Evolutionary conservation across 768 basidiomycete genomes (phyloP).

Genomic region (Tricholoma bakamatsutake): DNA sequence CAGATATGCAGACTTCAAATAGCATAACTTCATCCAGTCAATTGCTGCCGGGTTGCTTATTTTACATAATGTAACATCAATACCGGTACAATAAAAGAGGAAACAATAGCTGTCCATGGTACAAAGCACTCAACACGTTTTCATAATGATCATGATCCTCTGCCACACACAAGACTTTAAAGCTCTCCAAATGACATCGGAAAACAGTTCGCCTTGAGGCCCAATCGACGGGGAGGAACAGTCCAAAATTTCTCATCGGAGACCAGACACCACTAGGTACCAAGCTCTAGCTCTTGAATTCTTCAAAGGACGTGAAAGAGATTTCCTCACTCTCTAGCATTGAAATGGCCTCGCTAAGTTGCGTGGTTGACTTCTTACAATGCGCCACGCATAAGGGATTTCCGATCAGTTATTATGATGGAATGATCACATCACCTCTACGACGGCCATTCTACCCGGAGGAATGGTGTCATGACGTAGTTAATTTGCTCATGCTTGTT

Average conservation of each 20-base stretch:
- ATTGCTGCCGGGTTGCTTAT: neutral
- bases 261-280: conserved; percentile 22
- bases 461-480: conserved; percentile 1
- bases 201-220: conserved; percentile 27
- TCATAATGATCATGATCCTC: neutral
- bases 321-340: conserved; percentile 39
- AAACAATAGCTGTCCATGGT: neutral
- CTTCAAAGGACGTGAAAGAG: conserved; percentile 26
- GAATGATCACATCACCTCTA: too few species aligned
- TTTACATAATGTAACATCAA: neutral
- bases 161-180: neutral
- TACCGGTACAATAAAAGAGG: neutral
- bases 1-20: neutral
- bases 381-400: conserved; percentile 42
- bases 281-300: conserved; percentile 38
- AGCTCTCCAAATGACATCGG: neutral
- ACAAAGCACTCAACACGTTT: neutral
- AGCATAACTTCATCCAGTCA: neutral
- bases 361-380: conserved; percentile 39
- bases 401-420: conserved; percentile 27
- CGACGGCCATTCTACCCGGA: too few species aligned
- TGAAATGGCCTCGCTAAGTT: conserved; percentile 35
- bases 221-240: conserved; percentile 11
- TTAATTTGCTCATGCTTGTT: neutral
- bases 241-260: conserved; percentile 1